Evolutionary conservation across 768 basidiomycete genomes (phyloP).

Genomic region (Tephrocybe sp.): DNA sequence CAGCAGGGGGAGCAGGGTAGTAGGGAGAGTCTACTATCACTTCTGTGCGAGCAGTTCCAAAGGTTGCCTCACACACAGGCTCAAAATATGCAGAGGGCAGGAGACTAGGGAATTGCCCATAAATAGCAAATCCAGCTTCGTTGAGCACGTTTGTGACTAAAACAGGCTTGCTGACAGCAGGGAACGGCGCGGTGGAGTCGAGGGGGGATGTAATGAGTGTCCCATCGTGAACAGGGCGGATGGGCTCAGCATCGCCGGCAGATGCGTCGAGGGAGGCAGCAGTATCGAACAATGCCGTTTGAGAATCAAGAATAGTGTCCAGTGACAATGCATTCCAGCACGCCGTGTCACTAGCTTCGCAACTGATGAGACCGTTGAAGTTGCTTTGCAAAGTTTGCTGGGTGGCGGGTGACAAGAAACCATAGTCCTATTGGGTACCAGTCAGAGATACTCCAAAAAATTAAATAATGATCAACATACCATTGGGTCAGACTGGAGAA

Average conservation of each 20-base stretch:
- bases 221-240: conserved; percentile 71
- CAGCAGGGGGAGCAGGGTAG: conserved; percentile 39
- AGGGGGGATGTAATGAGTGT: conserved; percentile 66
- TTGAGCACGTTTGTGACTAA: conserved; percentile 70
- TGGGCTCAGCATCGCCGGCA: conserved; percentile 53
- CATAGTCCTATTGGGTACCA: conserved; percentile 76
- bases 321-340: conserved; percentile 56
- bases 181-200: conserved; percentile 61
- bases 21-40: conserved; percentile 42
- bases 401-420: conserved; percentile 57
- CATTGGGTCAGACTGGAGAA: conserved; percentile 88
- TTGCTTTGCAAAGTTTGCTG: conserved; percentile 53
- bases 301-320: conserved; percentile 51
- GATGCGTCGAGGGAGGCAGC: conserved; percentile 50
- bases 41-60: conserved; percentile 47
- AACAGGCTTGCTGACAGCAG: conserved; percentile 60
- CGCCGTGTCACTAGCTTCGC: conserved; percentile 40
- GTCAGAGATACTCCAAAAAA: too few relatives aligned
- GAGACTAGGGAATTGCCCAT: conserved; percentile 36
- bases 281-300: conserved; percentile 43
- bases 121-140: conserved; percentile 72
- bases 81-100: conserved; percentile 40
- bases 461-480: conserved; percentile 34
- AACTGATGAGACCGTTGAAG: conserved; percentile 50
- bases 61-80: conserved; percentile 36